A percentile compares a stretch with the other conserved stretches of the same genome.
These are phyloP conservation scores for Ascoidea asiatica DNA, from an alignment of 805 yeast species.

Conservation along the genomic window DNA sequence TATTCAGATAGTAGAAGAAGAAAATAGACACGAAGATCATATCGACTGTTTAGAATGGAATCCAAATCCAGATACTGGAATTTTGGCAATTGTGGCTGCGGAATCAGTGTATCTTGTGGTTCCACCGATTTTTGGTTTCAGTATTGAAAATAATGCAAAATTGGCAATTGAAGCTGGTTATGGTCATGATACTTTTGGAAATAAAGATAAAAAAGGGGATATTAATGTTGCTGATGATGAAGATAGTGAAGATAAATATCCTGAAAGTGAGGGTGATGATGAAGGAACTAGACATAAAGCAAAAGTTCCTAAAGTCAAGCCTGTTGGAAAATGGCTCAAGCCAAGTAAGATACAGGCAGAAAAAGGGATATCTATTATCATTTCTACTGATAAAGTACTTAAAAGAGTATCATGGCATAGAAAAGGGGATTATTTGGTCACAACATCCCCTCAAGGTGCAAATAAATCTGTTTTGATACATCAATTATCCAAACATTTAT, in stretches of 20 bases:
- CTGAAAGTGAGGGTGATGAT: constrained; percentile 26
- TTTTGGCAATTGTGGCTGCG: constrained; percentile 76
- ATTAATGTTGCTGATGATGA: constrained; percentile 20
- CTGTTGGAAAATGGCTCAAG: constrained; percentile 70
- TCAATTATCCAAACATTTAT: constrained; percentile 84
- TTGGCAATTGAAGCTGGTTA: constrained; percentile 79
- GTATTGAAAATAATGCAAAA: constrained; percentile 69
- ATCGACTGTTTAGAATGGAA: constrained; percentile 83
- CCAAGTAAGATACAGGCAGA: constrained; percentile 52
- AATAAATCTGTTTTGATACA: constrained; percentile 85
- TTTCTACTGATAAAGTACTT: constrained; percentile 51
- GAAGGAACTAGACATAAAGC: constrained; percentile 14
- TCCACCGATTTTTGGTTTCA: constrained; percentile 87
- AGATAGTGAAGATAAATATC: constrained; percentile 24
- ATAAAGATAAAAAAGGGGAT: constrained; percentile 27
- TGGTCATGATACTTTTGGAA: constrained; percentile 65
- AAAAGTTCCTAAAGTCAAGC: constrained; percentile 27
- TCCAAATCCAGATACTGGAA: constrained; percentile 62
- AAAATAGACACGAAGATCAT: constrained; percentile 55
- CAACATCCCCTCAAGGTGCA: constrained; percentile 90
- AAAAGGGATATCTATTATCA: constrained; percentile 60
- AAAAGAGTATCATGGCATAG: constrained; percentile 91
- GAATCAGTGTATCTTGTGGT: constrained; percentile 65
- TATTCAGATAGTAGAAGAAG: constrained; percentile 31
- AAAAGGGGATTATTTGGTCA: constrained; percentile 91